Evolutionary conservation across 2,329 filamentous ascomycete genomes (phyloP), one percentile per base, ranked within the genome.

Genomic region (Colletotrichum sp.): DNA sequence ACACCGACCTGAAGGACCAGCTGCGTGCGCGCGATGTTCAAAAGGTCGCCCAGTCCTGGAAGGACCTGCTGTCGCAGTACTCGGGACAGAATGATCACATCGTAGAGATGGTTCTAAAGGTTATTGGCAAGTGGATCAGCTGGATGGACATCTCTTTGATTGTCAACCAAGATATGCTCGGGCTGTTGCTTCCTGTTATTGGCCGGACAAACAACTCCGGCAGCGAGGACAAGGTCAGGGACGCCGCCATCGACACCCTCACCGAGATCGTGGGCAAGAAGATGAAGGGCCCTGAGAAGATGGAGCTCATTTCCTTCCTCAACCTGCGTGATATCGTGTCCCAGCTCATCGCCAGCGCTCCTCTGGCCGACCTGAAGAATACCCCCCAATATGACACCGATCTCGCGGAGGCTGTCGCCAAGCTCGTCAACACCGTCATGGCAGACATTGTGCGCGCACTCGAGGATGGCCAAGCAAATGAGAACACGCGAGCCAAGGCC

Each of bases 231-330:
- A 94, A 92, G 82, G 93, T 98, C 76, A 92, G 96, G 76, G 94
- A 98, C 85, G 94, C 95, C 21, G 96, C 97, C 66, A 95, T 98
- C 78, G 95, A 98, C 80, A 95, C 97, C 33, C 93, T 99, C 81
- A 98, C 95, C 7, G 96, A 99, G 84, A 98, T 98, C 78, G 94
- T 98, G 72, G 94, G 93, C 82, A 99, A 99, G 89, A 98, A 98
- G 88, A 99, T 99, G 97, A 95, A 95, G 79, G 89, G 95, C 3
- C 88, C 91, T 47, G 96, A 98, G 86, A 99, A 99, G 89, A 93
- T 98, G 79, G 93, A 97, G 79, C 92, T 99, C 88, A 97, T 99
- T 78, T 87, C 92, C 29, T 98, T 98, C 83, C 90, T 99, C 76
- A 98, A 97, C 82, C 89, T 99, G 51, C 91, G 93, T 75, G 92